Evolutionary conservation across 306 rosid genomes (phyloP).

Genomic region (Vigna trinervia): DNA sequence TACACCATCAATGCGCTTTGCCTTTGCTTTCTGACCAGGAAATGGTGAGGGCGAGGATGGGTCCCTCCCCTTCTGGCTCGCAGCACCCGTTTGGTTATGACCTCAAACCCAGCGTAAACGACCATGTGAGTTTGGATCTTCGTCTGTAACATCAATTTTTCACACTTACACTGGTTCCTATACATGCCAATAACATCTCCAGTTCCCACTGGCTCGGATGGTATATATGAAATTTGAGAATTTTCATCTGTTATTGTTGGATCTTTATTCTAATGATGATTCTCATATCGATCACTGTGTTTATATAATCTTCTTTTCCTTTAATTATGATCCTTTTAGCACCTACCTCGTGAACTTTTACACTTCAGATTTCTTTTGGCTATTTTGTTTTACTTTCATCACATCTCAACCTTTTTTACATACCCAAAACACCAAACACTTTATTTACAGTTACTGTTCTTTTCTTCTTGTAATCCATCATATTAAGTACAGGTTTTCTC

Average conservation of each 20-base stretch:
- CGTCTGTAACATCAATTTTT: constrained; percentile 60
- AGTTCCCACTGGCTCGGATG: neutral
- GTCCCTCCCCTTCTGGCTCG: constrained; percentile 44
- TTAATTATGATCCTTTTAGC: neutral
- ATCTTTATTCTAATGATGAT: constrained; percentile 15
- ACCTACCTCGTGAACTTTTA: neutral
- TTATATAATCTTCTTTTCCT: neutral
- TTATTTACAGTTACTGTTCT: neutral
- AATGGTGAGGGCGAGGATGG: constrained; percentile 33
- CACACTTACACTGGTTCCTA: neutral
- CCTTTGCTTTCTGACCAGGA: constrained; percentile 62
- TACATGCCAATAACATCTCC: neutral
- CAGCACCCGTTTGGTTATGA: constrained; percentile 60
- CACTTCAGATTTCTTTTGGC: neutral
- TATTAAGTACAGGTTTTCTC: too few relatives aligned
- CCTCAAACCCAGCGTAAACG: constrained; percentile 56
- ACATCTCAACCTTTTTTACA: neutral
- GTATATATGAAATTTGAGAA: constrained; percentile 5
- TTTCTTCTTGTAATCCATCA: too few relatives aligned
- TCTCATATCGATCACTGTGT: neutral
- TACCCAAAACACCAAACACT: neutral
- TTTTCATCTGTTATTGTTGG: constrained; percentile 7
- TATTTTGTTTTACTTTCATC: neutral
- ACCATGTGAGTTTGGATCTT: constrained; percentile 94
- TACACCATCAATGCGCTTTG: constrained; percentile 55